A percentile compares a stretch with the other conserved stretches of the same genome.
These are phyloP conservation scores for Beauveria sp. DNA, from an alignment of 2,329 filamentous ascomycete species.

Conservation along the genomic window DNA sequence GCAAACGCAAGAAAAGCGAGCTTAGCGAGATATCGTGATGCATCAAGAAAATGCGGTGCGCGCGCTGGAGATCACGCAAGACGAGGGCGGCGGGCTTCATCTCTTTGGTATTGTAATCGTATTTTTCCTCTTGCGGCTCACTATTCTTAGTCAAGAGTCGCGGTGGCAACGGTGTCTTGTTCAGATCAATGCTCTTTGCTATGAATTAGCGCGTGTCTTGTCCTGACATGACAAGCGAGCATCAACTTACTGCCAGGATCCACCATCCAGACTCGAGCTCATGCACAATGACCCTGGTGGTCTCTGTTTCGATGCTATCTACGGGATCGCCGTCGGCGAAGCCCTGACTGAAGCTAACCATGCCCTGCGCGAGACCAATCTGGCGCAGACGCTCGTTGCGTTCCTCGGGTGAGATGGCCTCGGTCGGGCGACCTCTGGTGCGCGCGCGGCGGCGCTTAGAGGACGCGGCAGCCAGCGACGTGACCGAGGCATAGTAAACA, in stretches of 20 bases:
- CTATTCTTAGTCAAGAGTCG: constrained; percentile 35
- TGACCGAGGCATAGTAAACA: constrained; percentile 78
- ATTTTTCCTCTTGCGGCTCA: constrained; percentile 34
- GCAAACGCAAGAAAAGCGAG: constrained; percentile 56
- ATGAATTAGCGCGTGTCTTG: not conserved
- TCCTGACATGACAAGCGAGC: not conserved
- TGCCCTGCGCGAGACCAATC: constrained; percentile 92
- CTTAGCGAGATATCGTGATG: constrained; percentile 75
- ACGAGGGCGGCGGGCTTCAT: constrained; percentile 76
- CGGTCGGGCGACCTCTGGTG: constrained; percentile 31
- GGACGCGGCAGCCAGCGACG: constrained; percentile 27
- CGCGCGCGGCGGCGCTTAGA: constrained; percentile 29
- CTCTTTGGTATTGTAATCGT: constrained; percentile 85
- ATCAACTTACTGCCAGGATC: constrained; percentile 70
- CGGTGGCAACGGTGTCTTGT: constrained; percentile 57
- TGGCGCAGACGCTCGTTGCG: constrained; percentile 83
- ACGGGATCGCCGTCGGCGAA: constrained; percentile 74
- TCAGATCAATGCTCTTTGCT: constrained; percentile 59
- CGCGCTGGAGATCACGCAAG: constrained; percentile 71
- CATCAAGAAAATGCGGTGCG: constrained; percentile 76
- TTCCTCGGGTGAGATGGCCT: constrained; percentile 50
- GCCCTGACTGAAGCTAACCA: constrained; percentile 84
- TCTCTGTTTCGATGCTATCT: constrained; percentile 86
- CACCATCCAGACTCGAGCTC: constrained; percentile 92
- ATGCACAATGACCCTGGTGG: constrained; percentile 72